Base-by-base conservation (phyloP, 352 stramenopile genomes). In the Globisporangium perplexum region DNA sequence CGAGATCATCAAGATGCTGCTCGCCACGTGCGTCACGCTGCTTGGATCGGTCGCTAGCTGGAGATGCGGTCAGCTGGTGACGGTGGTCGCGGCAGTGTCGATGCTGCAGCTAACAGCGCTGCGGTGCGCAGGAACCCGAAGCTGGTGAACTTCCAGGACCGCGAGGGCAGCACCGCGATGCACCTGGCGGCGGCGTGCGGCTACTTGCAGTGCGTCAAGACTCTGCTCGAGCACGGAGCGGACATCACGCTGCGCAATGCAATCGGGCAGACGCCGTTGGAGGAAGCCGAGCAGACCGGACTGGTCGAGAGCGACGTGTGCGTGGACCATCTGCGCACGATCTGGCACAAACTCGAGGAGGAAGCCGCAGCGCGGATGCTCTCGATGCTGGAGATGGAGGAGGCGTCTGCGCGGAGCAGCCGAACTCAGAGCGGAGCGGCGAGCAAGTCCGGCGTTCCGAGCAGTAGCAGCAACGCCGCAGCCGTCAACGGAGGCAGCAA, bases 331-430 rank as follows among this genome's bases (percentile, higher is more conserved):
- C 43, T 93, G 44, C 75, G 72, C 17, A 60, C 55, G 12, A 81
- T 88, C 26, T 93, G 83, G 83, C 71, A 72, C 18, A 63, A 72
- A 15, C 55, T 93, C 15, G 83, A 93, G 62, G 80, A 93, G 52
- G 80, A 93, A 56, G 83, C 81, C 1, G 75, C 81, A 0, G 69
- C 73, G 17, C 72, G 81, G 1, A 93, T 91, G 83, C 82, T 90
- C 66, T 69, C 72, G 7, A 93, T 93, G 83, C 63, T 93, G 2
- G 80, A 93, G 62, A 83, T 91, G 71, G 83, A 93, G 49, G 80
- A 88, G 47, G 33, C 47, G 47, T 50, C 56, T 0, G 65, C 68
- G n/a, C 47, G 57, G 3, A 38, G 20, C 10, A 66, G 15, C 38
- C 42, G 23, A 38, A 31, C 47, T 31, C 17, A 11, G 18, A 60